These are phyloP conservation scores for Rubroshorea leprosula DNA, from an alignment of 345 rosid species.

Conservation along the genomic window DNA sequence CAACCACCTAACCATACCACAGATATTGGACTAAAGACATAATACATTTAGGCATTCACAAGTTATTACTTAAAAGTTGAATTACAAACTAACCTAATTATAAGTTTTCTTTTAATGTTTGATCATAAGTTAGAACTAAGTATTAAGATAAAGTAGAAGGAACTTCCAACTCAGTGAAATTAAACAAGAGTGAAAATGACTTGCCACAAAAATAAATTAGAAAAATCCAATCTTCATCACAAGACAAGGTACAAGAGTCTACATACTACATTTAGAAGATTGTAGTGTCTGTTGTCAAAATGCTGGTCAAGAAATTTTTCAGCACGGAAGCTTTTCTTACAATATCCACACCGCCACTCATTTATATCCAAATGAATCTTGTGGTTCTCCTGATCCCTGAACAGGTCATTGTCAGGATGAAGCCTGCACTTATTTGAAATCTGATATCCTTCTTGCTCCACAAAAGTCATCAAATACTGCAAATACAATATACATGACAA, in stretches of 20 bases:
- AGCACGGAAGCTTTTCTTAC: constrained; percentile 84
- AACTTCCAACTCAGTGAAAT: too few relatives aligned
- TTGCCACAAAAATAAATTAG: neutral
- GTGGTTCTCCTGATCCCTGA: constrained; percentile 85
- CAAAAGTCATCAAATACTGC: constrained; percentile 85
- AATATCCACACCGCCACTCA: constrained; percentile 93
- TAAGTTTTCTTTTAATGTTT: too few relatives aligned
- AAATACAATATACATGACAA: constrained; percentile 12
- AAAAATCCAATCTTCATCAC: neutral
- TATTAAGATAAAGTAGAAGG: too few relatives aligned
- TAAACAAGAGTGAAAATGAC: too few relatives aligned
- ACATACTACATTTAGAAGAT: constrained; percentile 78
- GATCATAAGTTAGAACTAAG: too few relatives aligned
- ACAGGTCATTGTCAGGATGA: constrained; percentile 74
- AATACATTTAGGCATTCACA: neutral
- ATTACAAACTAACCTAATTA: neutral
- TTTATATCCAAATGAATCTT: constrained; percentile 66
- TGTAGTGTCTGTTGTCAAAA: constrained; percentile 67
- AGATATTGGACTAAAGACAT: neutral
- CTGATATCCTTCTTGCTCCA: constrained; percentile 59
- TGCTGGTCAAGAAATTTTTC: constrained; percentile 84
- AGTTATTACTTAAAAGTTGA: neutral
- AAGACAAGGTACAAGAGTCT: constrained; percentile 24
- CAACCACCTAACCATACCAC: neutral
- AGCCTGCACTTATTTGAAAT: constrained; percentile 65